Evolutionary conservation across 352 stramenopile genomes (phyloP).

Genomic region (Pythium sukuiense): DNA sequence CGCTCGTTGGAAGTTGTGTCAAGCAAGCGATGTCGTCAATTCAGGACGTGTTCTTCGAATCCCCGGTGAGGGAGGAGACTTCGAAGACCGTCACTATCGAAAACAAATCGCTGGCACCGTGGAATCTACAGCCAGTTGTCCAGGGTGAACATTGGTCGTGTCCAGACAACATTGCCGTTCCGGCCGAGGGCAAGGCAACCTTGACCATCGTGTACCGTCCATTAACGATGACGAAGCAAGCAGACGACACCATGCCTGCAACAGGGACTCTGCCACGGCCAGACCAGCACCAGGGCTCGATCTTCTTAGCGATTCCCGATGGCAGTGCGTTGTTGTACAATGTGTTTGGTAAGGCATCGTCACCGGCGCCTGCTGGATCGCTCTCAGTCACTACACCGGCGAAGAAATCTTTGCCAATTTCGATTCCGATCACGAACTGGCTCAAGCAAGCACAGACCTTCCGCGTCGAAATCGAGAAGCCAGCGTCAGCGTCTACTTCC

Average conservation of each 20-base stretch:
- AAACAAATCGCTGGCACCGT: conserved; percentile 80
- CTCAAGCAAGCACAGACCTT: conserved; percentile 80
- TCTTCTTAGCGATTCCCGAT: conserved; percentile 92
- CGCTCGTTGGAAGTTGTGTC: conserved; percentile 85
- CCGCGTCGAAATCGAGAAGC: conserved; percentile 62
- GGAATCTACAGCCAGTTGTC: conserved; percentile 88
- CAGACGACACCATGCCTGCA: neutral
- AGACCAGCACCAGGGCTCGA: conserved; percentile 64
- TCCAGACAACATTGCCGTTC: conserved; percentile 78
- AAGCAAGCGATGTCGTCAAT: conserved; percentile 86
- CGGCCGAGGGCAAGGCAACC: conserved; percentile 57
- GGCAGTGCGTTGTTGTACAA: conserved; percentile 88
- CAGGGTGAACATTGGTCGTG: conserved; percentile 88
- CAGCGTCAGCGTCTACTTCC: conserved; percentile 33
- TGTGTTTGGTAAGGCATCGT: conserved; percentile 67
- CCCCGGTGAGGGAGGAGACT: conserved; percentile 66
- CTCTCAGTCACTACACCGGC: conserved; percentile 61
- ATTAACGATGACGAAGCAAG: conserved; percentile 79
- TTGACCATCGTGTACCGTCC: conserved; percentile 81
- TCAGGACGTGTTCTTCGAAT: conserved; percentile 84
- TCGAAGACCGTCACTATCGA: conserved; percentile 69
- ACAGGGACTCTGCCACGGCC: conserved; percentile 34
- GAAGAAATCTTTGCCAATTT: conserved; percentile 76
- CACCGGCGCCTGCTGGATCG: conserved; percentile 42
- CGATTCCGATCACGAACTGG: conserved; percentile 88